Evolutionary conservation across 176 grass and related monocot species (phyloP).

Genomic region (Zoysia pacifica): DNA sequence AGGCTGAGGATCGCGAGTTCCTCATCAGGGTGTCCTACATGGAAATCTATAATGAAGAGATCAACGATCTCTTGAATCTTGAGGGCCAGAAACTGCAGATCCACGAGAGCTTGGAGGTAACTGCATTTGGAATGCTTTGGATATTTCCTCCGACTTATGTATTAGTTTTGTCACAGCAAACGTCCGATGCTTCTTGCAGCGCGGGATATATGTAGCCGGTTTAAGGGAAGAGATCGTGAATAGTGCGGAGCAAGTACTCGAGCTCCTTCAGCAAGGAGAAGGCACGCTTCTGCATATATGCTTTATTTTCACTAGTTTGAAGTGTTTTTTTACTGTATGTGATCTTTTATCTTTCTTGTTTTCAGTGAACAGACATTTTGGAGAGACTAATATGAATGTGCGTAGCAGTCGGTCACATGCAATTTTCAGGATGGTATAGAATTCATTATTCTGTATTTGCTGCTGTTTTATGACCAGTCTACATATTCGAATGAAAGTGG

Average conservation of each 20-base stretch:
- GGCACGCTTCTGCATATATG: conserved; percentile 39
- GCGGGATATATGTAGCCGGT: conserved; percentile 80
- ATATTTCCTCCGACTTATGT: not conserved
- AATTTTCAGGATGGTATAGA: conserved; percentile 94
- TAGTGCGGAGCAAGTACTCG: conserved; percentile 73
- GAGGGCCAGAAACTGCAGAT: conserved; percentile 71
- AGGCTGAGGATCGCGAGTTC: conserved; percentile 76
- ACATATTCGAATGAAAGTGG: not conserved
- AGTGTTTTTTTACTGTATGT: not conserved
- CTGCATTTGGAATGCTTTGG: not conserved
- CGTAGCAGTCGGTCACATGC: conserved; percentile 87
- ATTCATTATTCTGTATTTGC: not conserved
- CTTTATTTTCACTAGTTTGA: conserved; percentile 16
- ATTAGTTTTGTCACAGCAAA: not conserved
- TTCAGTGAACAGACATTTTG: conserved; percentile 92
- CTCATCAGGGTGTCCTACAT: conserved; percentile 95
- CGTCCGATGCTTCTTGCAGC: conserved; percentile 43
- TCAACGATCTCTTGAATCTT: conserved; percentile 76
- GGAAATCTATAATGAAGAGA: conserved; percentile 99
- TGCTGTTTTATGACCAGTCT: not conserved
- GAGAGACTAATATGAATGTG: conserved; percentile 91
- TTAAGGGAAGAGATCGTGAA: conserved; percentile 87
- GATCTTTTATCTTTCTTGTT: conserved; percentile 11
- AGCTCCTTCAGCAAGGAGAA: conserved; percentile 84
- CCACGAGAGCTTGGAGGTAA: conserved; percentile 87